phyloP scores from a whole-genome alignment of 192 early-diverging fungal species.

The Entomortierella beljakovae region DNA sequence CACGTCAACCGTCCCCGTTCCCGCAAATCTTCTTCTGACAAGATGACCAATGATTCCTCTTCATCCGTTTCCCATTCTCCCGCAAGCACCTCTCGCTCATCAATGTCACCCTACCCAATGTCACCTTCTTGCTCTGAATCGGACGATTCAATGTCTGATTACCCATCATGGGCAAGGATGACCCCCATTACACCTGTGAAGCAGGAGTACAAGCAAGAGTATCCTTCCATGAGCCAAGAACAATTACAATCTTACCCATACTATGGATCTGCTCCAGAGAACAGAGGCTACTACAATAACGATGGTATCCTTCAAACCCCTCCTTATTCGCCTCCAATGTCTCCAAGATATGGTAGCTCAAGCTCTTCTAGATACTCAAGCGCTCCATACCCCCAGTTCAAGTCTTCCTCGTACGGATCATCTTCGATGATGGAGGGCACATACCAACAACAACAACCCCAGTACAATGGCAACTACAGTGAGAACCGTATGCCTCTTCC shows the following conservation, averaged over 20 bases:
- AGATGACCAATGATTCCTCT: neutral
- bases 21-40: slow-evolving; percentile 29
- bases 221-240: slow-evolving; percentile 10
- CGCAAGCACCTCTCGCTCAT: slow-evolving; percentile 32
- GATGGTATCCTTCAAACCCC: slow-evolving; percentile 32
- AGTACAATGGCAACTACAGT: slow-evolving; percentile 21
- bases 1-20: slow-evolving; percentile 61
- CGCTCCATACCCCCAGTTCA: slow-evolving; percentile 40
- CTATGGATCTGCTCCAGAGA: slow-evolving; percentile 13
- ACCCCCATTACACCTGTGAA: slow-evolving; percentile 32
- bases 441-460: slow-evolving; percentile 35
- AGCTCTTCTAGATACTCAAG: slow-evolving; percentile 20
- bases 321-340: slow-evolving; percentile 52
- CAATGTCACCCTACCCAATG: slow-evolving; percentile 47
- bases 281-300: slow-evolving; percentile 3
- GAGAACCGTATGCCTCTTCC: slow-evolving; percentile 31
- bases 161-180: slow-evolving; percentile 49
- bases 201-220: neutral
- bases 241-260: slow-evolving; percentile 18
- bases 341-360: slow-evolving; percentile 27
- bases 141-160: slow-evolving; percentile 41
- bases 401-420: slow-evolving; percentile 10
- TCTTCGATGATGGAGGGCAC: slow-evolving; percentile 55
- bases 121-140: slow-evolving; percentile 47
- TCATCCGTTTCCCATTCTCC: slow-evolving; percentile 36